Percentiles rank a stretch among this genome's conserved stretches.
Conservation (phyloP, 352 stramenopile species). For the Pythium aphanidermatum region DNA sequence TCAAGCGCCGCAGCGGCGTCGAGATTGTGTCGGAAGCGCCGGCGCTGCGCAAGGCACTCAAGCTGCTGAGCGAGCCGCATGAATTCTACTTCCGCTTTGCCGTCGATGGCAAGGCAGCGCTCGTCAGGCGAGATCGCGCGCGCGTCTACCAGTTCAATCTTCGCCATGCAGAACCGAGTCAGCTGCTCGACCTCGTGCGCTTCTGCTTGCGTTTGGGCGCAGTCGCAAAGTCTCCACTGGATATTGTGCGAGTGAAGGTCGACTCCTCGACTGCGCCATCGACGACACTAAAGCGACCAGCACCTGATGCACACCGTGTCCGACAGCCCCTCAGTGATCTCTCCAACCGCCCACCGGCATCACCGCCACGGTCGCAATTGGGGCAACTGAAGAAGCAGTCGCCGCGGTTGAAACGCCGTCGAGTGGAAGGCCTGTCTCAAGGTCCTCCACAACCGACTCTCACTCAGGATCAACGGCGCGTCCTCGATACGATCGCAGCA, state of each 20-base stretch:
- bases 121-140: slow-evolving; percentile 51
- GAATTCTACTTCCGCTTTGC: slow-evolving; percentile 71
- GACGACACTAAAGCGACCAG: slow-evolving; percentile 1
- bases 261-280: background rate
- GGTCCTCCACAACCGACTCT: slow-evolving; percentile 1
- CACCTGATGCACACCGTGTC: background rate
- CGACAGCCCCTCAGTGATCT: slow-evolving; percentile 15
- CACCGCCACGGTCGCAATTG: background rate
- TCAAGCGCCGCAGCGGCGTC: slow-evolving; percentile 45
- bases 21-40: slow-evolving; percentile 47
- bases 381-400: background rate
- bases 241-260: background rate
- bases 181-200: slow-evolving; percentile 35
- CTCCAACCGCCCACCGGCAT: slow-evolving; percentile 12
- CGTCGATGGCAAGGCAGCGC: slow-evolving; percentile 48
- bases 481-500: slow-evolving; percentile 31
- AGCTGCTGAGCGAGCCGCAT: slow-evolving; percentile 36
- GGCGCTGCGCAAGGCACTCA: slow-evolving; percentile 44
- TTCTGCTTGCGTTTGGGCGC: slow-evolving; percentile 50
- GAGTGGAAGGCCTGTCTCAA: background rate
- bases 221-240: slow-evolving; percentile 33
- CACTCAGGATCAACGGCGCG: slow-evolving; percentile 38
- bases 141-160: slow-evolving; percentile 66
- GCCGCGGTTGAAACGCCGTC: slow-evolving; percentile 11
- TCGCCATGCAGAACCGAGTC: slow-evolving; percentile 28